Evolutionary conservation across 352 stramenopile species (phyloP), one percentile per base, ranked within the genome.

Genomic region (Pythium oligandrum): DNA sequence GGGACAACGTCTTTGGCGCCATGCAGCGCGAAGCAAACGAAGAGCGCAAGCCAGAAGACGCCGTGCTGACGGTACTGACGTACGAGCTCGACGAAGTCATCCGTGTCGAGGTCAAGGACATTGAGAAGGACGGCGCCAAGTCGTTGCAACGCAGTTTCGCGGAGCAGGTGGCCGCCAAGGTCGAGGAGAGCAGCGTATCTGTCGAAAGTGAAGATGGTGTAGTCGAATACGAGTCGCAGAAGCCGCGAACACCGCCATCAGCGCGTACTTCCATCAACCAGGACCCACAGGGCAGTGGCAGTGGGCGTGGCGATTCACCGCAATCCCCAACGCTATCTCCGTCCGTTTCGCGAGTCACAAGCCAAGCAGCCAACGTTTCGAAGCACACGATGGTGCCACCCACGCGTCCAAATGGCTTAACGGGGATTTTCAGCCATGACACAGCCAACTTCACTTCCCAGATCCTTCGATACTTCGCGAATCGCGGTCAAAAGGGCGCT

Each of bases 361-460:
- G 38, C 38, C 7, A 8, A 12, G 38, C 38, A 8, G 38, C 38
- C 7, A 12, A 42, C 12, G 38, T 12, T 12, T 42, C 38, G 38
- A 12, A 12, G 38, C 7, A 42, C 38, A 42, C 38, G 12, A 33
- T 75, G 33, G 67, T 63, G 10, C 73, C 70, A 1, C 63, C 66
- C 7, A 63, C 81, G n/a, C 68, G 71, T 17, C 66, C 79, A 44
- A 71, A 54, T 6, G 68, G 64, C 17, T 66, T 75, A 56, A 80
- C 85, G 38, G 78, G 77, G 17, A 83, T 92, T 51, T 88, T 88
- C 59, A 84, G 76, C 57, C 69, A 75, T n/a, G 75, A 87, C 54
- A 86, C 77, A 42, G 82, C 82, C 53, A 90, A 82, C 53, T 90
- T 90, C 51, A 76, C 78, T 30, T 86, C 79, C 48, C 82, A 94